A percentile compares a stretch with the other conserved stretches of the same genome.
phyloP scores from a whole-genome alignment of 148 eudicot genomes.

The Talinum fruticosum region DNA sequence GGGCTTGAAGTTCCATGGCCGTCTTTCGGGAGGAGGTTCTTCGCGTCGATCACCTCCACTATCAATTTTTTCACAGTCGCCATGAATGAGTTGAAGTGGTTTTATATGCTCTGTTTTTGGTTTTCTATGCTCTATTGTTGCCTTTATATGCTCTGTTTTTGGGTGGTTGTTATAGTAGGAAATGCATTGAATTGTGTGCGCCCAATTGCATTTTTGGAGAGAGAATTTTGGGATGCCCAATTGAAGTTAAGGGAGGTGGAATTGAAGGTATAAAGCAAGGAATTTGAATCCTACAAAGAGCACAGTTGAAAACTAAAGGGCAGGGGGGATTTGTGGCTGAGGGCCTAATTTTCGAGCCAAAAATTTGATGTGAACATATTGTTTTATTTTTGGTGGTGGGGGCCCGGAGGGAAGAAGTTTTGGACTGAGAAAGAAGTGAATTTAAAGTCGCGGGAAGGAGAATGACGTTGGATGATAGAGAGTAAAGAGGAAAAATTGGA shows the following conservation, averaged over 20 bases:
- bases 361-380: neutral
- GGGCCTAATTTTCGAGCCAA: neutral
- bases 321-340: neutral
- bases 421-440: neutral
- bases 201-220: neutral
- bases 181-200: neutral
- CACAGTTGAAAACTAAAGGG: neutral
- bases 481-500: neutral
- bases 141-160: neutral
- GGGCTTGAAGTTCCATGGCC: conserved; percentile 91
- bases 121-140: neutral
- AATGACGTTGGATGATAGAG: neutral
- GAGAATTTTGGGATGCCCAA: neutral
- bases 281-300: neutral
- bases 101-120: neutral
- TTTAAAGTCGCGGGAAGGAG: neutral
- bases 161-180: neutral
- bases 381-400: no score
- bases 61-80: conserved; percentile 43
- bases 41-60: conserved; percentile 82
- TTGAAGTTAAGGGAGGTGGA: neutral
- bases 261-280: neutral
- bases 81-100: conserved; percentile 24
- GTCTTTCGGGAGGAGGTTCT: conserved; percentile 68
- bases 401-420: neutral